Conservation (phyloP, 176 grass and related monocot genomes). For the Carex littledalei region DNA sequence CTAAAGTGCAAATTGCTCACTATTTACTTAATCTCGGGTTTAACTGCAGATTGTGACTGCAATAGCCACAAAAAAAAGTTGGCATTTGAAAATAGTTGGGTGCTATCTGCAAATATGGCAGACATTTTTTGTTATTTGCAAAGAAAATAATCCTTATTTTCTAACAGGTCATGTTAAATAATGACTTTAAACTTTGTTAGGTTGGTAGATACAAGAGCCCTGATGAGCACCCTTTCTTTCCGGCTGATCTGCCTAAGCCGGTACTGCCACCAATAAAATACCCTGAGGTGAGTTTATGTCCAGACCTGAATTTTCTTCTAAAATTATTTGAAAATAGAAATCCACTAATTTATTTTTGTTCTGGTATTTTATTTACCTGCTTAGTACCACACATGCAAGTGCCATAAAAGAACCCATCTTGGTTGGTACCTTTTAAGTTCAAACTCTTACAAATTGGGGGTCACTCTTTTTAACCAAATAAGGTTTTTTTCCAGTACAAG, state of each 20-base stretch:
- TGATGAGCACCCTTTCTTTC: slow-evolving; percentile 96
- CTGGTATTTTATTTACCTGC: neutral
- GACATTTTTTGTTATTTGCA: neutral
- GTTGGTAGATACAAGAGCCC: slow-evolving; percentile 96
- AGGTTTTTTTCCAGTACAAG: neutral
- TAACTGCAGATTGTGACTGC: neutral
- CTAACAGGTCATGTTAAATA: slow-evolving; percentile 12
- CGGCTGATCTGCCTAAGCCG: slow-evolving; percentile 64
- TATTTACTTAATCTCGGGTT: neutral
- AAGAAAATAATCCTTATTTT: neutral
- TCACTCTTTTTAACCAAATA: neutral
- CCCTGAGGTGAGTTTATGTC: slow-evolving; percentile 47
- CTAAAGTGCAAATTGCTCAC: neutral
- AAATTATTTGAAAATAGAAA: neutral
- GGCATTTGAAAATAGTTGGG: neutral
- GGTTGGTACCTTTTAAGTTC: neutral
- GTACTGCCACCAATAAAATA: slow-evolving; percentile 81
- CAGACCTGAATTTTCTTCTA: neutral
- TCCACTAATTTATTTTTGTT: neutral
- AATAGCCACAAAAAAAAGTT: neutral
- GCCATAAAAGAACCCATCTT: neutral
- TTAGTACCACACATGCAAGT: neutral
- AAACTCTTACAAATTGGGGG: neutral
- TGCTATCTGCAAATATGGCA: neutral
- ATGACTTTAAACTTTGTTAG: slow-evolving; percentile 33